A percentile compares a stretch with the other conserved stretches of the same genome.
These are phyloP conservation scores for Ophiocordyceps unilateralis DNA, from an alignment of 2,329 filamentous ascomycete species.

Conservation along the genomic window DNA sequence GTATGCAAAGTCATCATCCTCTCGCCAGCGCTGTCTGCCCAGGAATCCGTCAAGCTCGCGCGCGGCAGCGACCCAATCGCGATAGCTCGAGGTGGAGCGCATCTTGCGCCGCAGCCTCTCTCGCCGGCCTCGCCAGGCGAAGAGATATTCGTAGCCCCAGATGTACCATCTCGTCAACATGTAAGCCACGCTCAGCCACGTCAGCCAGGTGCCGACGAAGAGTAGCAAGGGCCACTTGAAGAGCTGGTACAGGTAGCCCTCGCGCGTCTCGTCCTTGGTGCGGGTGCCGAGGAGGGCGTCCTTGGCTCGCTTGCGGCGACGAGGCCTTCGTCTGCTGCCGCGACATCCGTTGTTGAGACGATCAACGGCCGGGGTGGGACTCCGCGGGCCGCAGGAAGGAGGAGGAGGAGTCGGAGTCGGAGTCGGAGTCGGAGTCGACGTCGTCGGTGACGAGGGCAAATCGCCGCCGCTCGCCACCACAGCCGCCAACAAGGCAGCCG, in stretches of 20 bases:
- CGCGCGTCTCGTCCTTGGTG: slow-evolving; percentile 79
- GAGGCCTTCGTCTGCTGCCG: neutral
- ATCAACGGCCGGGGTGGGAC: slow-evolving; percentile 17
- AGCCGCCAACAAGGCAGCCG: slow-evolving; percentile 18
- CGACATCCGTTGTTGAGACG: neutral
- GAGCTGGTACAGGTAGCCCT: slow-evolving; percentile 77
- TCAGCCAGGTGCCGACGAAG: slow-evolving; percentile 65
- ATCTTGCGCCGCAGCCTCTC: slow-evolving; percentile 55
- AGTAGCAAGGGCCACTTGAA: slow-evolving; percentile 85
- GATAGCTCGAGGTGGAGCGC: slow-evolving; percentile 55
- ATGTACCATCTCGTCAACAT: slow-evolving; percentile 76
- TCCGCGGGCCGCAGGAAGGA: too few species aligned
- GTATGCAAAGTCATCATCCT: slow-evolving; percentile 60
- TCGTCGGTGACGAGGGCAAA: slow-evolving; percentile 7
- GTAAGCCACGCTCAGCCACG: slow-evolving; percentile 54
- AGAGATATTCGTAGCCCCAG: slow-evolving; percentile 75
- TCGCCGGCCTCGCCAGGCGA: slow-evolving; percentile 74
- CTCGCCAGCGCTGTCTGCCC: slow-evolving; percentile 66
- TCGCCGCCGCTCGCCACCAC: slow-evolving; percentile 22
- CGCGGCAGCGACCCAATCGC: slow-evolving; percentile 69
- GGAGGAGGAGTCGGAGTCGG: slow-evolving; percentile 34
- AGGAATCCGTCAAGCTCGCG: slow-evolving; percentile 64
- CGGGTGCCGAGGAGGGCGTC: slow-evolving; percentile 33
- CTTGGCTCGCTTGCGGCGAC: slow-evolving; percentile 15
- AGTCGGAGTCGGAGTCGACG: too few species aligned